Evolutionary conservation across 192 early-diverging fungal species (phyloP).

Genomic region (Phlyctochytrium arcticum): DNA sequence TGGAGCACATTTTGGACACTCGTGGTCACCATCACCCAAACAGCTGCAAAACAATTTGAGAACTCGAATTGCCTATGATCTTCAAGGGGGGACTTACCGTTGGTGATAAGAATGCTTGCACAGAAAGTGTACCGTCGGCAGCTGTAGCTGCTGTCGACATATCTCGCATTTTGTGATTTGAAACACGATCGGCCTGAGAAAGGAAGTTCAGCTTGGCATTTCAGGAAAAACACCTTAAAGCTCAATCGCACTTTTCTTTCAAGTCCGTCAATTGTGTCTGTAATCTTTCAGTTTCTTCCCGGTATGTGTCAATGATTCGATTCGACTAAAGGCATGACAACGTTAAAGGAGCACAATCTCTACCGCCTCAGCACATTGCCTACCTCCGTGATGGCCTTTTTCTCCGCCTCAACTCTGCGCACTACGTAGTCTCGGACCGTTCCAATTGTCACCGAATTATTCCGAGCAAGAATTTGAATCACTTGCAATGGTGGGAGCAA

Average conservation of each 20-base stretch:
- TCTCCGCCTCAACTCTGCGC: slow-evolving; percentile 68
- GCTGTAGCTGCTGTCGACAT: slow-evolving; percentile 59
- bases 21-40: slow-evolving; percentile 46
- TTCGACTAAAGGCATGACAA: no score
- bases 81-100: slow-evolving; percentile 43
- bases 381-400: slow-evolving; percentile 57
- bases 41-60: slow-evolving; percentile 20
- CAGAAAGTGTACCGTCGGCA: slow-evolving; percentile 90
- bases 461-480: slow-evolving; percentile 75
- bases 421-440: slow-evolving; percentile 83
- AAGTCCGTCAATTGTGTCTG: slow-evolving; percentile 78
- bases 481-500: slow-evolving; percentile 88
- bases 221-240: no score
- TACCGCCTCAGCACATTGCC: background rate
- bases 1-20: slow-evolving; percentile 65
- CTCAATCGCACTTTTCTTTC: slow-evolving; percentile 60
- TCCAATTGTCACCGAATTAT: slow-evolving; percentile 79
- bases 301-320: slow-evolving; percentile 68
- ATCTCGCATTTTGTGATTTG: slow-evolving; percentile 46
- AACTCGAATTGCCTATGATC: background rate
- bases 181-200: slow-evolving; percentile 38
- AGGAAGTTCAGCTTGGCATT: no score
- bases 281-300: slow-evolving; percentile 74
- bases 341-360: no score
- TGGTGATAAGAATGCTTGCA: slow-evolving; percentile 96